These are phyloP conservation scores for Dactylellina drechsleri DNA, from an alignment of 2,329 filamentous ascomycete species.

Conservation along the genomic window DNA sequence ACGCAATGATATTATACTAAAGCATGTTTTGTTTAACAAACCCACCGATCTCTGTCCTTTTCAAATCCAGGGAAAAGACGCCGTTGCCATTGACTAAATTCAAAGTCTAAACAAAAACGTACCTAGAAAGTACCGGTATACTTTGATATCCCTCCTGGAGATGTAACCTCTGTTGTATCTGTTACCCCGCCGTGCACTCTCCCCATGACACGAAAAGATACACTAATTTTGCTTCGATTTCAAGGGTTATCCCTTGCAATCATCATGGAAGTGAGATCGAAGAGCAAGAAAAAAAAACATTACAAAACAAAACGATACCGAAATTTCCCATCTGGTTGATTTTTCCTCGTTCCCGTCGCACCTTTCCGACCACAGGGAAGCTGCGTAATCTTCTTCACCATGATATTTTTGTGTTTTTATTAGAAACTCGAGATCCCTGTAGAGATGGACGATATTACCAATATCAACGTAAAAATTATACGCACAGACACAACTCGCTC, in stretches of 20 bases:
- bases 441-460: constrained; percentile 7
- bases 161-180: too few species aligned
- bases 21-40: neutral
- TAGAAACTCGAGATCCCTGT: constrained; percentile 3
- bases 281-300: neutral
- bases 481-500: neutral
- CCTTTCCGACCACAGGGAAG: constrained; percentile 52
- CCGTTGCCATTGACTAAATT: constrained; percentile 3
- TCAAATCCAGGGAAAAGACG: neutral
- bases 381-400: constrained; percentile 13
- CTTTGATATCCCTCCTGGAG: too few species aligned
- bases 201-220: neutral
- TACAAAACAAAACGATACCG: neutral
- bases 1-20: too few species aligned
- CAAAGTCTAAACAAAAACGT: neutral
- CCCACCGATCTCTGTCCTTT: constrained; percentile 18
- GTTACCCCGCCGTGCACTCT: too few species aligned
- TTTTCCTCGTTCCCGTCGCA: constrained; percentile 26
- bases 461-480: constrained; percentile 10
- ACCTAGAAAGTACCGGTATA: too few species aligned
- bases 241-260: constrained; percentile 36
- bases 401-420: neutral
- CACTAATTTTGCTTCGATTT: neutral
- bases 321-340: neutral
- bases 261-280: constrained; percentile 27